Conservation (phyloP, 148 eudicot genomes). For the Silene latifolia region DNA sequence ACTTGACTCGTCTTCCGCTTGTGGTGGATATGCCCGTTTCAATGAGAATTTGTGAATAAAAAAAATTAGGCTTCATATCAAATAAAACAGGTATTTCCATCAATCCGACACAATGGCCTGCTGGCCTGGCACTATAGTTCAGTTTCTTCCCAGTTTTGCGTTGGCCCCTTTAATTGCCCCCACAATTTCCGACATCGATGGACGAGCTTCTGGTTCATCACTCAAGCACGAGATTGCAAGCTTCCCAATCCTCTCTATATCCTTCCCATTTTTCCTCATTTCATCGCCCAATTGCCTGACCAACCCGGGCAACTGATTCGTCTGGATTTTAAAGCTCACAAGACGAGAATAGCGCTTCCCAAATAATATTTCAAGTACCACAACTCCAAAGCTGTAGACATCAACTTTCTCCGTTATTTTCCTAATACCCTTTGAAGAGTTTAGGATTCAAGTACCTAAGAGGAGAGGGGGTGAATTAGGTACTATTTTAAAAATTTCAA, state of each 20-base stretch:
- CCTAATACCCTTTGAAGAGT: not conserved
- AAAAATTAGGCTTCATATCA: not conserved
- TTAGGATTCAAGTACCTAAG: too few species aligned
- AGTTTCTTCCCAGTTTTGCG: not conserved
- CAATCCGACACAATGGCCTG: too few species aligned
- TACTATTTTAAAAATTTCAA: too few species aligned
- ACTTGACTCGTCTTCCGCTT: too few species aligned
- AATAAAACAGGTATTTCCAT: too few species aligned
- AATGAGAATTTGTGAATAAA: too few species aligned
- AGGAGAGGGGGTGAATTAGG: too few species aligned
- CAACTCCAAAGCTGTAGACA: slow-evolving; percentile 9
- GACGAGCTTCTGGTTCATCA: not conserved
- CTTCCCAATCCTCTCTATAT: slow-evolving; percentile 7
- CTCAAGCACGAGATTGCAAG: slow-evolving; percentile 16
- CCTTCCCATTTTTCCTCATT: not conserved
- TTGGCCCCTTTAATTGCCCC: not conserved
- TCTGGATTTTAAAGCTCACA: not conserved
- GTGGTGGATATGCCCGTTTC: too few species aligned
- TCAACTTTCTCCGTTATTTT: slow-evolving; percentile 11
- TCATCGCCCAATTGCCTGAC: not conserved
- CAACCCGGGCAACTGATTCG: not conserved
- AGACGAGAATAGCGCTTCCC: not conserved
- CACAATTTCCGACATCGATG: slow-evolving; percentile 7
- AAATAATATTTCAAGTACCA: slow-evolving; percentile 1
- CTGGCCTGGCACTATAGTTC: not conserved